Evolutionary conservation across 495 filamentous ascomycete genomes (phyloP), one percentile per base, ranked within the genome.

Genomic region (Aspergillus steynii): DNA sequence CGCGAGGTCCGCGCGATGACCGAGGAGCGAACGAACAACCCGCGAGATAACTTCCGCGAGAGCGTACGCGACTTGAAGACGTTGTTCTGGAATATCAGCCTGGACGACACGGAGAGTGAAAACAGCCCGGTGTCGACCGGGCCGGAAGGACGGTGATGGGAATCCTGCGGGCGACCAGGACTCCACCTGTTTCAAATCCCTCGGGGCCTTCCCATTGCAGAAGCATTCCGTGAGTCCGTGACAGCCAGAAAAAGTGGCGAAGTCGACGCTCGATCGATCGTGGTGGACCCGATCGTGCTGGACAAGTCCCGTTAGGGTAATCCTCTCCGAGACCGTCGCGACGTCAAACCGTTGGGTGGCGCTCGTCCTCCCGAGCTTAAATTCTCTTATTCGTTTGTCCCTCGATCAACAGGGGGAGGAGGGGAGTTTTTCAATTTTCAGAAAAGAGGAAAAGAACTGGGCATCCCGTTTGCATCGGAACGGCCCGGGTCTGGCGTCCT

Each of bases 1-100:
- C 89, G 88, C 29, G 87, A 82, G 61, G 86, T 96, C 54, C 86
- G 91, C n/a, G 79, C 81, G 29, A 88, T 94, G 73, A 88, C 89
- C 2, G 85, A 90, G 62, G 88, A 93, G 53, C 86, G 90, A 51
- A 77, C 74, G 3, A 72, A 67, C n/a, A 86, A 86, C 62, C 84
- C 80, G 46, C 82, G 82, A 29, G 88, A 90, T 57, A 71, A 85
- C 10, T 80, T 86, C 61, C 82, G 82, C 10, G 85, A 90, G 65
- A 86, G 87, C 64, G 74, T 96, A 12, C 83, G 86, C 51, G 88
- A 93, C 63, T 88, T 96, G 75, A 91, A 86, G 63, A 83, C 85
- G 14, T 80, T 96, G 15, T 92, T 96, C 59, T 71, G 76, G 64
- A 76, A 78, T 31, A 59, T 84, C 57, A 79, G 65, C 32, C 53